These are phyloP conservation scores for Odontarrhena argentea DNA, from an alignment of 345 rosid genomes.

Conservation along the genomic window DNA sequence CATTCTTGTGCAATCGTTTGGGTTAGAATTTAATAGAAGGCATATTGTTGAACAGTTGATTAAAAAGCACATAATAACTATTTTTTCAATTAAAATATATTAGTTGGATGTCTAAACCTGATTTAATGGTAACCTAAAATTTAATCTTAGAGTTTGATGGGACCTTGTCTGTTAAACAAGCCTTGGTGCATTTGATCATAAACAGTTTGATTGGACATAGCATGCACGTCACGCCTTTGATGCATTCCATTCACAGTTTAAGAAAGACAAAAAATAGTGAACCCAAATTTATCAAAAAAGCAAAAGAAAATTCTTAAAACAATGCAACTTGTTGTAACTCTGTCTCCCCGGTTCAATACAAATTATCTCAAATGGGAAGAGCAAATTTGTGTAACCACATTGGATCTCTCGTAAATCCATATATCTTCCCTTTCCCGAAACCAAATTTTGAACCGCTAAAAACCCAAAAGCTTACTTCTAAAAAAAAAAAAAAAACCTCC, in stretches of 20 bases:
- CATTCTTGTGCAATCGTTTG: too few species aligned
- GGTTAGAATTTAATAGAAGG: too few species aligned
- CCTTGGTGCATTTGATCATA: conserved; percentile 32
- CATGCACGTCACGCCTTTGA: conserved; percentile 33
- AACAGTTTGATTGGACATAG: conserved; percentile 34
- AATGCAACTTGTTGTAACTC: conserved; percentile 33
- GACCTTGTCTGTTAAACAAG: conserved; percentile 25
- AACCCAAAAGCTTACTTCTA: background rate
- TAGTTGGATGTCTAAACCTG: background rate
- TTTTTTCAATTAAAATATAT: background rate
- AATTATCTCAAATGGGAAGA: conserved; percentile 26
- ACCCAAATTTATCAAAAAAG: background rate
- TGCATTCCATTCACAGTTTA: conserved; percentile 29
- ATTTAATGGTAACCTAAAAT: conserved; percentile 21
- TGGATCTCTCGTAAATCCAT: conserved; percentile 33
- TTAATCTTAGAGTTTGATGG: conserved; percentile 7
- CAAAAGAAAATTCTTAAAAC: background rate
- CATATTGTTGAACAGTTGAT: too few species aligned
- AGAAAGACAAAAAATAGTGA: background rate
- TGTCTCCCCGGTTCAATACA: conserved; percentile 35
- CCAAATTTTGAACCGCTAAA: conserved; percentile 29
- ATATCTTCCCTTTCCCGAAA: conserved; percentile 20
- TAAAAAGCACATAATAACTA: too few species aligned
- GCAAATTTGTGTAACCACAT: conserved; percentile 23
- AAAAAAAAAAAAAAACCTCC: too few species aligned